Base-by-base conservation (phyloP, 768 basidiomycete species). In the Cystofilobasidium macerans region DNA sequence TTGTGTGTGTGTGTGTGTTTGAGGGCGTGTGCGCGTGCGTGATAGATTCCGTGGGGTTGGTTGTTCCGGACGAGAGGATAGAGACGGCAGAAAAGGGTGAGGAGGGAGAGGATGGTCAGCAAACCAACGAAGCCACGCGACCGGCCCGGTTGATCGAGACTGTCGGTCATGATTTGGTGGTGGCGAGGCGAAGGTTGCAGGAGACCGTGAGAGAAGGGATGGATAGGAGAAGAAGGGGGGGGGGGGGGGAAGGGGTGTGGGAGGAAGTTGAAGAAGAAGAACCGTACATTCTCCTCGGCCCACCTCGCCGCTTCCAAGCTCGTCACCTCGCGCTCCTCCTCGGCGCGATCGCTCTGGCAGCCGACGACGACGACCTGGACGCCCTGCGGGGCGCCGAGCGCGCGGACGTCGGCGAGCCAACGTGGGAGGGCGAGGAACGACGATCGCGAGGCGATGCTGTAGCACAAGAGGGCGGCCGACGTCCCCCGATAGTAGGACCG, bases 401-500 rank as follows among this genome's bases (percentile, higher is more conserved):
- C 89, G 70, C 90, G 81, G 22, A 92, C 94, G 75, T 99, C 95
- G 11, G 87, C 84, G 22, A 99, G 80, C 95, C 95, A 99, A 69
- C 85, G 81, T 62, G 85, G 43, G 4, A 69, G 54, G 7, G 62
- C 61, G 26, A 57, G 43, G 64, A 68, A 63, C 7, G 68, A 57
- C 7, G 57, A 43, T 20, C 61, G 65, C 12, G 47, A 71, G 0
- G 79, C 78, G 65, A 80, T 78, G 59, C 78, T 78, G 70, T 77
- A 79, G 0, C 77, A 76, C 6, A 78, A 69, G 24, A 79, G 69
- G 0, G 74, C 75, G 3, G 75, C 76, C 0, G 75, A 75, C 14
- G 94, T 91, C 18, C 92, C 92, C 53, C 93, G 85, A 77, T 97
- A 98, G 77, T 98, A 97, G 71, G 89, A 92, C 69, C 93, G 83